These are phyloP conservation scores for Serendipita sp. DNA, from an alignment of 768 basidiomycete genomes.

Conservation along the genomic window DNA sequence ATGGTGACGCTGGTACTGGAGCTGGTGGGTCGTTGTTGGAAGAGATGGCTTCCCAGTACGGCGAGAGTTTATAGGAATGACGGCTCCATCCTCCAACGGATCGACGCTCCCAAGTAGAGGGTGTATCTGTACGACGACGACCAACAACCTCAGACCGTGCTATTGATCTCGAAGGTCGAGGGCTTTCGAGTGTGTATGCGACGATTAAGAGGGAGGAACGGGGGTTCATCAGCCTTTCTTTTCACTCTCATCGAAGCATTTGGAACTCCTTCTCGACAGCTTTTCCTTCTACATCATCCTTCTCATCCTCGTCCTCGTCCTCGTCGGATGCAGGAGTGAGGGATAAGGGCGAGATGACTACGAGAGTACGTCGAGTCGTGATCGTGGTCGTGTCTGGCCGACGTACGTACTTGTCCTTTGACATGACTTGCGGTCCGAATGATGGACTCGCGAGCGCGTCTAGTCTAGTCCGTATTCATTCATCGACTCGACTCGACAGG, in stretches of 20 bases:
- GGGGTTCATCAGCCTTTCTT: slow-evolving; percentile 18
- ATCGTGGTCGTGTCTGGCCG: slow-evolving; percentile 28
- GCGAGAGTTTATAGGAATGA: slow-evolving; percentile 40
- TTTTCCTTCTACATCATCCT: too few species aligned
- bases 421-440: slow-evolving; percentile 21
- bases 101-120: slow-evolving; percentile 42
- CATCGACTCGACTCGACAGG: slow-evolving; percentile 17
- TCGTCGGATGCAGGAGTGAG: neutral
- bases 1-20: too few species aligned
- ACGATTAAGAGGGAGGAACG: slow-evolving; percentile 11
- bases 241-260: slow-evolving; percentile 16
- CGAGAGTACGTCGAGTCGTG: slow-evolving; percentile 21
- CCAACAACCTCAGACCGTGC: slow-evolving; percentile 28
- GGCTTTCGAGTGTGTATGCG: slow-evolving; percentile 23
- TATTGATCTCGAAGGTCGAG: slow-evolving; percentile 32
- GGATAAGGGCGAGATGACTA: neutral
- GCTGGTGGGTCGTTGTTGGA: too few species aligned
- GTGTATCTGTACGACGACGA: slow-evolving; percentile 29
- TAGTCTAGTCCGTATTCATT: slow-evolving; percentile 12
- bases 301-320: slow-evolving; percentile 3
- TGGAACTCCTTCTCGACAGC: too few species aligned
- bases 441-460: slow-evolving; percentile 28
- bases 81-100: slow-evolving; percentile 36
- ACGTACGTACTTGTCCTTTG: slow-evolving; percentile 18
- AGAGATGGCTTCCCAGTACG: slow-evolving; percentile 22